Evolutionary conservation across 129 eudicot genomes (phyloP).

Genomic region (Pulicaria dysenterica): DNA sequence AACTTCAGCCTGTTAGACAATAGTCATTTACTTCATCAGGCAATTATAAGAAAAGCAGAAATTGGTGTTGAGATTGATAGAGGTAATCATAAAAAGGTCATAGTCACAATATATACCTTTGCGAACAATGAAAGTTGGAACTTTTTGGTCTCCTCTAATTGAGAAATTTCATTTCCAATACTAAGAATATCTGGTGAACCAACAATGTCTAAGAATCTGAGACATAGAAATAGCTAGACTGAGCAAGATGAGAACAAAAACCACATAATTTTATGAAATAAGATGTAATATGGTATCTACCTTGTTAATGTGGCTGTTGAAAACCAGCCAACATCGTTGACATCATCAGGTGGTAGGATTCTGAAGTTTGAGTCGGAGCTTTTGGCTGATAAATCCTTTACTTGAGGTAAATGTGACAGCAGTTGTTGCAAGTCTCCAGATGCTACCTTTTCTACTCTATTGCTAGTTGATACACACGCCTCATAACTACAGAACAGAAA

Average conservation of each 20-base stretch:
- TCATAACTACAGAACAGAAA: constrained; percentile 59
- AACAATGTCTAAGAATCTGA: constrained; percentile 66
- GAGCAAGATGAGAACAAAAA: constrained; percentile 13
- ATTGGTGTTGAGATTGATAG: not conserved
- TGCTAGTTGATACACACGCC: constrained; percentile 48
- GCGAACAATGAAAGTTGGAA: constrained; percentile 79
- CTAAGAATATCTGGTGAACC: constrained; percentile 54
- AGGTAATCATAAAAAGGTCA: constrained; percentile 12
- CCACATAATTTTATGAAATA: constrained; percentile 9
- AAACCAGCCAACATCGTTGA: constrained; percentile 57
- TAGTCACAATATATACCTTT: constrained; percentile 25
- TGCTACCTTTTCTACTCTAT: constrained; percentile 54
- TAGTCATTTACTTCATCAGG: not conserved
- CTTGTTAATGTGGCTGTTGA: constrained; percentile 70
- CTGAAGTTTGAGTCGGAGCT: constrained; percentile 63
- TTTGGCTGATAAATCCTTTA: constrained; percentile 54
- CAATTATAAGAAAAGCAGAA: constrained; percentile 14
- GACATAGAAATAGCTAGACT: constrained; percentile 7
- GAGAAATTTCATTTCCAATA: constrained; percentile 68
- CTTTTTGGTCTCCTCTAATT: constrained; percentile 76
- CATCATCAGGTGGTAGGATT: constrained; percentile 52
- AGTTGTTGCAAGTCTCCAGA: constrained; percentile 77
- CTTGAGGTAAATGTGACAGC: constrained; percentile 54
- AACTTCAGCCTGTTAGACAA: constrained; percentile 58
- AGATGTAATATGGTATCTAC: constrained; percentile 41